phyloP scores from a whole-genome alignment of 1,284 basidiomycete genomes.

The Cryptococcus sp. region DNA sequence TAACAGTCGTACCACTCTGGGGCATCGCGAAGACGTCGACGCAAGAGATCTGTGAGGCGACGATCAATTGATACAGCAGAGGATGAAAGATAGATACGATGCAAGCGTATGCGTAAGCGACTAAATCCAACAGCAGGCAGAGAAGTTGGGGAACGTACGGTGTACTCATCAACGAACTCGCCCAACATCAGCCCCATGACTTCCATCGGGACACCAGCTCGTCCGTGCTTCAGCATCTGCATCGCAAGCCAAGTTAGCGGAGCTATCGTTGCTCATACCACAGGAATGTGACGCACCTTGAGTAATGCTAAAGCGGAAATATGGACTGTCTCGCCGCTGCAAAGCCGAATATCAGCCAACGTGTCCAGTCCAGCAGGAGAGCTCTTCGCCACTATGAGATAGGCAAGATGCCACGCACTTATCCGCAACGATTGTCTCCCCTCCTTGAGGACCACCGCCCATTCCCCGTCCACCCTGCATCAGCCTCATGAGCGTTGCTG shows the following conservation, averaged over 20 bases:
- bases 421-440: slow-evolving; percentile 50
- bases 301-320: slow-evolving; percentile 91
- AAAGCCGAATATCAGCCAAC: neutral
- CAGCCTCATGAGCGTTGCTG: slow-evolving; percentile 13
- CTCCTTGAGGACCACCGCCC: slow-evolving; percentile 21
- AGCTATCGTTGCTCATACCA: neutral
- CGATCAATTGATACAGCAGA: neutral
- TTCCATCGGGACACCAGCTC: slow-evolving; percentile 99
- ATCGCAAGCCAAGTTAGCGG: neutral
- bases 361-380: no score
- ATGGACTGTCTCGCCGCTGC: slow-evolving; percentile 91
- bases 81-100: neutral
- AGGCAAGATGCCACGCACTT: slow-evolving; percentile 41
- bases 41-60: slow-evolving; percentile 61
- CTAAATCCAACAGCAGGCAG: neutral
- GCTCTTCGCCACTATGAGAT: neutral
- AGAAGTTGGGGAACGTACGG: slow-evolving; percentile 57
- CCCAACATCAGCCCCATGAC: slow-evolving; percentile 99
- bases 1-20: slow-evolving; percentile 96
- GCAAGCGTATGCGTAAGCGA: neutral
- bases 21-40: slow-evolving; percentile 99
- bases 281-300: slow-evolving; percentile 76
- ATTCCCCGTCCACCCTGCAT: slow-evolving; percentile 17
- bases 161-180: slow-evolving; percentile 99
- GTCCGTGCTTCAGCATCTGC: slow-evolving; percentile 98